Conservation (phyloP, 768 basidiomycete species). For the Mycena galericulata region DNA sequence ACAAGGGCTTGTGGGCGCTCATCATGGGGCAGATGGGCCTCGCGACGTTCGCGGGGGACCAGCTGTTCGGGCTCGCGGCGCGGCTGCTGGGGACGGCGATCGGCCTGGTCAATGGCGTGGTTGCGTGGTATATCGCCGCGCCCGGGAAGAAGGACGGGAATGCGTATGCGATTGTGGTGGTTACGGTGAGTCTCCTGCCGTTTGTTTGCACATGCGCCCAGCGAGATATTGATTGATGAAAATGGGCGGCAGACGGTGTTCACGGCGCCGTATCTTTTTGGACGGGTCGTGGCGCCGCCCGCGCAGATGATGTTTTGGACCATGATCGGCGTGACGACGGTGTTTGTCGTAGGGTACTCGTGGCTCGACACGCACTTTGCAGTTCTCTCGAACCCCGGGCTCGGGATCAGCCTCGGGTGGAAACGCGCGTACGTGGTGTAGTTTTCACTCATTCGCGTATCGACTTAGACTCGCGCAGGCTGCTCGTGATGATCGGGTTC, state of each 20-base stretch:
- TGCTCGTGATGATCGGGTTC: slow-evolving; percentile 59
- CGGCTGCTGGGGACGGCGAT: slow-evolving; percentile 48
- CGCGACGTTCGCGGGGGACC: slow-evolving; percentile 58
- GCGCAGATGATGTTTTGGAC: slow-evolving; percentile 51
- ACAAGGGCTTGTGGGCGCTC: slow-evolving; percentile 59
- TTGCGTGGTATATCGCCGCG: slow-evolving; percentile 58
- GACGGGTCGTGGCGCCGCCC: slow-evolving; percentile 49
- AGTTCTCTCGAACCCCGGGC: slow-evolving; percentile 46
- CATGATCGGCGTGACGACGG: slow-evolving; percentile 52
- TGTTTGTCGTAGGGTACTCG: slow-evolving; percentile 58
- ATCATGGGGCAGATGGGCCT: slow-evolving; percentile 59
- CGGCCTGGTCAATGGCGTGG: slow-evolving; percentile 57
- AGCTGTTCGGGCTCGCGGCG: slow-evolving; percentile 50
- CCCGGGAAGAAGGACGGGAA: slow-evolving; percentile 51
- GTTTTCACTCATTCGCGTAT: background rate
- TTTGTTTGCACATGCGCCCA: background rate
- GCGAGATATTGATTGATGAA: background rate
- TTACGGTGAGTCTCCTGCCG: slow-evolving; percentile 46
- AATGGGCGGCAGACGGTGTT: slow-evolving; percentile 44
- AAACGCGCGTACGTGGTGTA: slow-evolving; percentile 52
- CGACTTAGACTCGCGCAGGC: slow-evolving; percentile 34
- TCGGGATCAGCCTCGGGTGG: slow-evolving; percentile 55
- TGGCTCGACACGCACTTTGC: slow-evolving; percentile 53
- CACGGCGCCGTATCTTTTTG: slow-evolving; percentile 50
- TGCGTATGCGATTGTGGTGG: slow-evolving; percentile 55